Percentiles rank a stretch among this genome's conserved stretches.
Evolutionary conservation across 176 grass and related monocot genomes (phyloP).

Genomic region (Cenchrus americanus): DNA sequence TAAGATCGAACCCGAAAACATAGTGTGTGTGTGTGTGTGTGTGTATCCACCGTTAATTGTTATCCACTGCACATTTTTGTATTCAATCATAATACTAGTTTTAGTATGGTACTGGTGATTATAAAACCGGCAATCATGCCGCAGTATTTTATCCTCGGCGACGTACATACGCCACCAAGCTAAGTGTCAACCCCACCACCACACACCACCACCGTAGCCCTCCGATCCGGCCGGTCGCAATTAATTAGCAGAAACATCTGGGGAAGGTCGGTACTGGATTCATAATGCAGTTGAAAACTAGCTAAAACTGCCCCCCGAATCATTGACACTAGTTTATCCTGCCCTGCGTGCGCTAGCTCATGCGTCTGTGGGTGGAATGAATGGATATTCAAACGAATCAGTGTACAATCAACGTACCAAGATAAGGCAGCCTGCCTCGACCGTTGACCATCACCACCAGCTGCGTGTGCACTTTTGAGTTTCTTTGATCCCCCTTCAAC

Average conservation of each 20-base stretch:
- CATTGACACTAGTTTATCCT: slow-evolving; percentile 7
- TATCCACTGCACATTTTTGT: too few relatives aligned
- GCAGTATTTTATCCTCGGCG: neutral
- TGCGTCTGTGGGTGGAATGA: neutral
- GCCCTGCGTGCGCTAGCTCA: too few relatives aligned
- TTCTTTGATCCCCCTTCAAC: too few relatives aligned
- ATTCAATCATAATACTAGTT: too few relatives aligned
- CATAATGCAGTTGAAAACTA: slow-evolving; percentile 33
- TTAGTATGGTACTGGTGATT: neutral
- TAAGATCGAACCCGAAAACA: too few relatives aligned
- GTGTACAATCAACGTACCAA: neutral
- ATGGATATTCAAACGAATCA: slow-evolving; percentile 18
- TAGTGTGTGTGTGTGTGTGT: too few relatives aligned
- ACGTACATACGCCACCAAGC: neutral
- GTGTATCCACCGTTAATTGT: too few relatives aligned
- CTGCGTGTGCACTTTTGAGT: too few relatives aligned
- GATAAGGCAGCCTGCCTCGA: neutral
- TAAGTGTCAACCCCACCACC: neutral
- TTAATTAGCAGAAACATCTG: neutral
- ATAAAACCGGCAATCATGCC: slow-evolving; percentile 33
- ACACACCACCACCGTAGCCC: neutral
- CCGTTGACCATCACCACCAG: neutral
- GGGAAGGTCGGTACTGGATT: slow-evolving; percentile 12
- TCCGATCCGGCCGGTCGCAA: too few relatives aligned
- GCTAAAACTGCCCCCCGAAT: neutral